Base-by-base conservation (phyloP, 1,284 basidiomycete genomes). In the Tilletia walkeri region DNA sequence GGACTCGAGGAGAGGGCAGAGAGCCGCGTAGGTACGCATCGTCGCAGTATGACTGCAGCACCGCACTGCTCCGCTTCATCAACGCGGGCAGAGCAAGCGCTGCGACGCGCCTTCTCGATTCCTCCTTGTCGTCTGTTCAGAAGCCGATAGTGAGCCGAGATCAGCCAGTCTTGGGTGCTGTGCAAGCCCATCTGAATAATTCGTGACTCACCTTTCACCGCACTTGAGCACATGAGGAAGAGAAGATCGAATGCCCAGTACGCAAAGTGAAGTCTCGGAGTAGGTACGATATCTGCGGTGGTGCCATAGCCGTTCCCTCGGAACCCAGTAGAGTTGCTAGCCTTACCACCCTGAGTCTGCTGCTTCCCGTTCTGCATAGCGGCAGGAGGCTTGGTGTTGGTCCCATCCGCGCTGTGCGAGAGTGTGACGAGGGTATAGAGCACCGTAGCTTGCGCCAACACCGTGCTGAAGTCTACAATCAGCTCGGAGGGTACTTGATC, bases 171-270 rank as follows among this genome's bases (percentile, higher is more conserved):
- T 30, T 30, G 24, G 24, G 24, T 30, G 24, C 24, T 1, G 24
- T 30, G 24, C 24, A 30, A 61, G 67, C 54, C n/a, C 20, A 30
- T 20, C 30, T 2, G 36, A 30, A 30, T 34, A 30, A 30, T 30
- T 2, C 24, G 24, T 30, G 24, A 2, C 34, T 59, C 14, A 53
- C 18, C 63, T 45, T 3, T 56, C 20, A 59, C 36, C 30, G 34
- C 66, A 34, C 89, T 86, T 0, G 90, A 90, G 77, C 91, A 93
- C 34, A 92, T 87, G 73, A 91, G 83, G 82, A 96, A 94, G 18
- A 98, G 84, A 34, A 95, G 85, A 78, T 96, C 93, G 73, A 97
- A 91, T 76, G 92, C 94, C 94, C 94, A 97, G 84, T 94, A 96
- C 7, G 91, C 90, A 80, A 94, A 93, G 9, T 91, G 86, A 84